Base-by-base conservation (phyloP, 2,329 filamentous ascomycete genomes). In the Pseudovirgaria hyperparasitica region DNA sequence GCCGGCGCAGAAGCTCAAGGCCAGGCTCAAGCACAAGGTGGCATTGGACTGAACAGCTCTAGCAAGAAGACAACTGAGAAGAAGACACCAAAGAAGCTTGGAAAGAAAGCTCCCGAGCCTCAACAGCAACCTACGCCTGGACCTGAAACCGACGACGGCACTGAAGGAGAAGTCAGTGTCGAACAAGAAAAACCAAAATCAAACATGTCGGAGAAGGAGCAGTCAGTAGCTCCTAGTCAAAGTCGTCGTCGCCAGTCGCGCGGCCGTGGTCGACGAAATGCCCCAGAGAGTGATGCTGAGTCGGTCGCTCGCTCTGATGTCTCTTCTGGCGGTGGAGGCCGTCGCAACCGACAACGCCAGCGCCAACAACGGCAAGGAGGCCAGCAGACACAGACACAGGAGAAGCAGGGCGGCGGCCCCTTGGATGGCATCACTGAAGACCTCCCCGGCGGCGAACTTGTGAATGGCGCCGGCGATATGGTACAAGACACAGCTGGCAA, bases 371-470 rank as follows among this genome's bases (percentile, higher is more conserved):
- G 54, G 36, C 48, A 52, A 33, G 58, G 64, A 50, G 63, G 65
- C 48, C 57, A 63, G 35, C 50, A 54, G 18, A 47, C 52, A 22
- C 35, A 46, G 39, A 39, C 50, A 41, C 48, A 55, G 28, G 54
- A 58, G 32, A 55, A 54, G 17, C 53, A 56, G 25, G 51, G 50
- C 5, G 54, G 52, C 26, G 60, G 64, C 7, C 63, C 63, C 2
- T 60, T 73, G 3, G 66, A 62, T 30, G 63, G 63, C 35, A 68
- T 72, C 32, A 63, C 65, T 30, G 70, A 75, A 42, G 50, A 58
- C 26, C 42, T 62, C 2, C 61, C 60, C 7, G 66, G 65, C 27
- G 65, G 63, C 22, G 64, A 71, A 29, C 53, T 62, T 7, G 57
- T 67, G 22, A 52, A 50, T 31, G 64, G 64, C 36, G 67, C 65